phyloP scores from a whole-genome alignment of 2,329 filamentous ascomycete species.

The Exutisphaerella laricina region DNA sequence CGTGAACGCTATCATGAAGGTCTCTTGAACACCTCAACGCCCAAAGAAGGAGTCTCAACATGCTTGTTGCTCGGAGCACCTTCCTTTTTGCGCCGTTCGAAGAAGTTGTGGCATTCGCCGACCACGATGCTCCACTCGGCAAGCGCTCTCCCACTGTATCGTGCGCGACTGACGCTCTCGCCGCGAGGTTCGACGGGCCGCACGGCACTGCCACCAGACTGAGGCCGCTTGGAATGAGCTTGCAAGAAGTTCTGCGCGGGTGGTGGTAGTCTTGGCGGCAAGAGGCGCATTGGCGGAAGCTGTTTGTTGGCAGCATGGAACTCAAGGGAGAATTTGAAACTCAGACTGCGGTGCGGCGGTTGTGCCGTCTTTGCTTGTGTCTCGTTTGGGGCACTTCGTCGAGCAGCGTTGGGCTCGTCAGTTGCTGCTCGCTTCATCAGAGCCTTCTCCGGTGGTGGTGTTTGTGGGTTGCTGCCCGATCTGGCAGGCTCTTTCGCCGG shows the following conservation, averaged over 20 bases:
- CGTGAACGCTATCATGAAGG: constrained; percentile 17
- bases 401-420: constrained; percentile 6
- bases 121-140: constrained; percentile 74
- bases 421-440: constrained; percentile 14
- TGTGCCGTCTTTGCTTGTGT: background rate
- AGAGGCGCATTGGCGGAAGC: constrained; percentile 56
- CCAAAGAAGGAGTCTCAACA: constrained; percentile 63
- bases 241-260: constrained; percentile 63
- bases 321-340: constrained; percentile 70
- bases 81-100: constrained; percentile 68
- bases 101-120: constrained; percentile 74
- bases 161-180: constrained; percentile 39
- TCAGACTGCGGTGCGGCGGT: constrained; percentile 49
- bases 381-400: background rate
- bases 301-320: constrained; percentile 56
- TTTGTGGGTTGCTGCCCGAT: constrained; percentile 1
- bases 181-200: constrained; percentile 33
- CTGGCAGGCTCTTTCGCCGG: constrained; percentile 12
- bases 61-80: constrained; percentile 61
- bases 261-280: constrained; percentile 62
- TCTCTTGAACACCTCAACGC: constrained; percentile 55
- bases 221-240: constrained; percentile 20
- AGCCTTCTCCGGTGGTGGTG: constrained; percentile 7
- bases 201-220: background rate
- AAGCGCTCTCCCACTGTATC: constrained; percentile 65